These are phyloP conservation scores for Tilletia setariae DNA, from an alignment of 1,284 basidiomycete genomes.

Conservation along the genomic window DNA sequence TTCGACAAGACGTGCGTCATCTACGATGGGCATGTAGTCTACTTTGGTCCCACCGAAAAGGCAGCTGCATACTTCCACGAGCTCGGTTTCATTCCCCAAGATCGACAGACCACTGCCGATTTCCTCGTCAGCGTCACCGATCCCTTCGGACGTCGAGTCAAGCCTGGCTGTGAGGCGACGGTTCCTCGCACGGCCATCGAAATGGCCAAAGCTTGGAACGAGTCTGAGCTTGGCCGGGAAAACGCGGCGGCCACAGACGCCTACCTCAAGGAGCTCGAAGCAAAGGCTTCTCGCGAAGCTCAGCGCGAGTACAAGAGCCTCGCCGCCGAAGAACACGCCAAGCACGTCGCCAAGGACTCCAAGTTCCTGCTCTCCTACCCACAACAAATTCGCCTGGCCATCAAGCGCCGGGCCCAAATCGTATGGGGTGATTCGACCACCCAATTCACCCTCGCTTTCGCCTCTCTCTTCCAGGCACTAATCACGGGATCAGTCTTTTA, in stretches of 20 bases:
- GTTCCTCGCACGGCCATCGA: constrained; percentile 45
- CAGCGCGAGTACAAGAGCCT: constrained; percentile 28
- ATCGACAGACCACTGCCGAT: constrained; percentile 54
- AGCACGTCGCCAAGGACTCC: constrained; percentile 24
- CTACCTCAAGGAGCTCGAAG: constrained; percentile 30
- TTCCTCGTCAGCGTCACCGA: constrained; percentile 57
- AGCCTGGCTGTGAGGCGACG: constrained; percentile 43
- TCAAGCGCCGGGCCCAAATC: constrained; percentile 68
- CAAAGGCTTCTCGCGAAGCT: constrained; percentile 19
- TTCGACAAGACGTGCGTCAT: constrained; percentile 49
- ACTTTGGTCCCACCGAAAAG: constrained; percentile 40
- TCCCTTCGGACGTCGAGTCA: constrained; percentile 54
- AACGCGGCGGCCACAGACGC: constrained; percentile 31
- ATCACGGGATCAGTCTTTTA: constrained; percentile 76
- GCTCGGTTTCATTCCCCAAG: constrained; percentile 54
- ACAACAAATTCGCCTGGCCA: constrained; percentile 65
- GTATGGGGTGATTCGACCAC: constrained; percentile 62
- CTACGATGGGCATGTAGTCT: constrained; percentile 50
- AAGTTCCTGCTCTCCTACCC: constrained; percentile 40
- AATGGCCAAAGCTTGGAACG: constrained; percentile 32
- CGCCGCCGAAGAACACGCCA: constrained; percentile 33
- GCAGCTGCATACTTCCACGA: constrained; percentile 41
- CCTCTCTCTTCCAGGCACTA: constrained; percentile 61
- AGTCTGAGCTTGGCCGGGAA: constrained; percentile 30
- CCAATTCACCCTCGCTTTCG: constrained; percentile 47